Evolutionary conservation across 441 rosid genomes (phyloP).

Genomic region (Populus hybrid): DNA sequence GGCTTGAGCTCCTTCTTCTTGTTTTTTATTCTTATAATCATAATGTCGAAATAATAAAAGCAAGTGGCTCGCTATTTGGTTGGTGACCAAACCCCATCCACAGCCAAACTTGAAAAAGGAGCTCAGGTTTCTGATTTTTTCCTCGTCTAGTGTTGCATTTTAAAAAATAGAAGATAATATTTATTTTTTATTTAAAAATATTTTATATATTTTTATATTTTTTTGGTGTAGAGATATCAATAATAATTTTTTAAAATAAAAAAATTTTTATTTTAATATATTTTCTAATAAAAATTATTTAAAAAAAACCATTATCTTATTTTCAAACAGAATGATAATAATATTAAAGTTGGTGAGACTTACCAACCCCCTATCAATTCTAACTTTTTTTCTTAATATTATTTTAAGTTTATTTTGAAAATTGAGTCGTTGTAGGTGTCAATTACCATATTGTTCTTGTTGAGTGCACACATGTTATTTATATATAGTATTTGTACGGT

Average conservation of each 20-base stretch:
- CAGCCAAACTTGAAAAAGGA: neutral
- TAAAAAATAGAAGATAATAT: too few relatives aligned
- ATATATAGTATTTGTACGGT: neutral
- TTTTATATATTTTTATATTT: too few relatives aligned
- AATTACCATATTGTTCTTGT: neutral
- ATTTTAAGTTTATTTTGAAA: too few relatives aligned
- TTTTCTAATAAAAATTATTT: too few relatives aligned
- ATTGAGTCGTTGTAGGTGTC: neutral
- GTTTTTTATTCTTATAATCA: too few relatives aligned
- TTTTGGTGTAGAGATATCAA: accelerated
- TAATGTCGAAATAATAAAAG: neutral
- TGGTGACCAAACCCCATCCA: slow-evolving; percentile 16
- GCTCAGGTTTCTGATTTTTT: neutral
- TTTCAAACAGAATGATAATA: too few relatives aligned
- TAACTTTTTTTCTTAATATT: too few relatives aligned
- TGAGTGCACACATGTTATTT: too few relatives aligned
- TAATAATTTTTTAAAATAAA: too few relatives aligned
- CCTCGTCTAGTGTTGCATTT: neutral
- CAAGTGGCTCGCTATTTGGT: neutral
- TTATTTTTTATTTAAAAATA: too few relatives aligned
- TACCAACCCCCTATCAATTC: neutral
- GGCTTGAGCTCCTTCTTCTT: neutral
- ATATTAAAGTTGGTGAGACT: neutral
- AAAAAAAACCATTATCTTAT: too few relatives aligned
- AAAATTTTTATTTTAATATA: too few relatives aligned